Conservation (phyloP, 1,139 yeast species). For the Petasospora rhodanensis region DNA sequence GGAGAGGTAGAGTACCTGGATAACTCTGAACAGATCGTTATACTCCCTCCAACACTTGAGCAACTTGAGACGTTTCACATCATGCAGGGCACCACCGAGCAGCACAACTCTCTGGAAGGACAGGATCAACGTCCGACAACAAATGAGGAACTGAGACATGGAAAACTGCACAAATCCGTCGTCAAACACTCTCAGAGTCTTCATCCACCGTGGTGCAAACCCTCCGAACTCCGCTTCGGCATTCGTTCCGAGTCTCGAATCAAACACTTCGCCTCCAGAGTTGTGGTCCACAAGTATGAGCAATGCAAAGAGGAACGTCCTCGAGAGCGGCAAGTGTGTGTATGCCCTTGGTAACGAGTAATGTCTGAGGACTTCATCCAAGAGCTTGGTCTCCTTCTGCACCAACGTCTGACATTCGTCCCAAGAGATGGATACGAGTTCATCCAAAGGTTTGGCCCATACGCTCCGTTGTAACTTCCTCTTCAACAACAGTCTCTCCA, state of each 20-base stretch:
- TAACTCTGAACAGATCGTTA: constrained; percentile 11
- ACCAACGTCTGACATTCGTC: too few relatives aligned
- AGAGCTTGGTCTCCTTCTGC: too few relatives aligned
- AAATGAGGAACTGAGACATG: too few relatives aligned
- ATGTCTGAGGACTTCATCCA: too few relatives aligned
- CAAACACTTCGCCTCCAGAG: constrained; percentile 5
- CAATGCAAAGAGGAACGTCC: too few relatives aligned
- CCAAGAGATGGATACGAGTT: neutral
- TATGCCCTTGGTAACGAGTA: too few relatives aligned
- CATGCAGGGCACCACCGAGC: too few relatives aligned
- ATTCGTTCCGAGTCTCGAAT: constrained; percentile 11
- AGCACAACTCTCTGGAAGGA: too few relatives aligned
- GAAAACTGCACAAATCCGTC: constrained; percentile 12
- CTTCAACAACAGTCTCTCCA: too few relatives aligned
- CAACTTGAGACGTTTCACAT: constrained; percentile 6
- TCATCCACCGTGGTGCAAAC: constrained; percentile 7
- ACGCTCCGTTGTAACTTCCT: too few relatives aligned
- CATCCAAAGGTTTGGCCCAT: neutral
- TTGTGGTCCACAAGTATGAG: constrained; percentile 11
- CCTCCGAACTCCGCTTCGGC: constrained; percentile 7
- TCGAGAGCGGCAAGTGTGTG: too few relatives aligned
- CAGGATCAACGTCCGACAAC: constrained; percentile 6
- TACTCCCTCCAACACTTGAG: constrained; percentile 13
- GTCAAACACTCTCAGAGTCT: constrained; percentile 7
- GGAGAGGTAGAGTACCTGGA: constrained; percentile 4